Conservation (phyloP, 805 yeast genomes). For the Metschnikowia arizonensis region DNA sequence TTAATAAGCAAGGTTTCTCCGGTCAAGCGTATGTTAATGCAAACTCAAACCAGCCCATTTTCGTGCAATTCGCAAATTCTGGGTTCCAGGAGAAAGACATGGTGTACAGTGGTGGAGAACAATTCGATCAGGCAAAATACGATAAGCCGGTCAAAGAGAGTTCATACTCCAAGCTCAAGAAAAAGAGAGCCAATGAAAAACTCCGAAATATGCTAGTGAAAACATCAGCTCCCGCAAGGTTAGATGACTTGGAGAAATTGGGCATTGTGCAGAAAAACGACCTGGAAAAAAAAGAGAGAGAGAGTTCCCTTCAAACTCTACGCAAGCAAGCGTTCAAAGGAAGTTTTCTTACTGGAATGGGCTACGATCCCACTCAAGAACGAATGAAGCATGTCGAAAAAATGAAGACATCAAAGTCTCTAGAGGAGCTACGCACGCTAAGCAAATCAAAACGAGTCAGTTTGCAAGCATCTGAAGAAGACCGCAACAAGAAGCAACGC, state of each 20-base stretch:
- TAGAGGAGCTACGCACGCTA: constrained; percentile 15
- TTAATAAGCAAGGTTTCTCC: constrained; percentile 29
- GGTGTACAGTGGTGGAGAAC: constrained; percentile 18
- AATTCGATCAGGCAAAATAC: constrained; percentile 17
- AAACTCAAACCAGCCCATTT: constrained; percentile 23
- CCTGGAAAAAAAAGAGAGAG: constrained; percentile 15
- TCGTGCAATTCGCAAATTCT: constrained; percentile 16
- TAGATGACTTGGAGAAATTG: constrained; percentile 16
- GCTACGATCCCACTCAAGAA: constrained; percentile 48
- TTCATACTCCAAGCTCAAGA: constrained; percentile 16
- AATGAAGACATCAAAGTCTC: constrained; percentile 9
- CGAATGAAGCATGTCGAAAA: constrained; percentile 3
- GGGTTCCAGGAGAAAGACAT: constrained; percentile 16
- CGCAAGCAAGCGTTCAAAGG: constrained; percentile 37
- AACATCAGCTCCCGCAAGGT: constrained; percentile 12
- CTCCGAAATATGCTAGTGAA: constrained; percentile 14
- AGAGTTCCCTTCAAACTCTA: constrained; percentile 9
- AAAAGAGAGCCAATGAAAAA: constrained; percentile 16
- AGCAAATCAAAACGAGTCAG: constrained; percentile 14
- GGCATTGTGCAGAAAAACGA: constrained; percentile 19
- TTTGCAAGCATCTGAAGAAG: constrained; percentile 17
- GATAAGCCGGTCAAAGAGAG: constrained; percentile 18
- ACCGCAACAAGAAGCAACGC: constrained; percentile 13
- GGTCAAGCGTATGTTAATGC: constrained; percentile 18
- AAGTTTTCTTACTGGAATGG: constrained; percentile 39